phyloP scores from a whole-genome alignment of 2,329 filamentous ascomycete species.

The Botryosphaeria dothidea region DNA sequence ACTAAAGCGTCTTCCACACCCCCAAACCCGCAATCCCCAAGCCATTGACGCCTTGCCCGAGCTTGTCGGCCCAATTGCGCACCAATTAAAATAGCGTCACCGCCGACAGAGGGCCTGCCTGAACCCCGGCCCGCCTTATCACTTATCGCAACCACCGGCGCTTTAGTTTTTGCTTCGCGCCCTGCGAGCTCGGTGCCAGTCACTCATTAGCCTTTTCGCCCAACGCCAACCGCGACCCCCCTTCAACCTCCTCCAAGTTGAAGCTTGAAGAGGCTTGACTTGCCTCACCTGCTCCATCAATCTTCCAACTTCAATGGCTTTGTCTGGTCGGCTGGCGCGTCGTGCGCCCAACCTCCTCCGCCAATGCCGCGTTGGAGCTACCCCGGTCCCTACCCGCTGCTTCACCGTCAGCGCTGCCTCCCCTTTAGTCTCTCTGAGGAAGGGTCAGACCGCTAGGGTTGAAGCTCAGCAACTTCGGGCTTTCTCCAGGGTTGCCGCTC shows the following conservation, averaged over 20 bases:
- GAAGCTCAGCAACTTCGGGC: slow-evolving; percentile 37
- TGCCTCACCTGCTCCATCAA: slow-evolving; percentile 18
- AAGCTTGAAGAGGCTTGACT: slow-evolving; percentile 29
- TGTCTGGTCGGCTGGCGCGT: slow-evolving; percentile 44
- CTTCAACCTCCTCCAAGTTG: slow-evolving; percentile 12
- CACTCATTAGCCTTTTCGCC: slow-evolving; percentile 6
- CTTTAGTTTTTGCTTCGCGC: slow-evolving; percentile 17
- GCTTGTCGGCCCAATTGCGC: not conserved
- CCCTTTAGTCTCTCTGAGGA: slow-evolving; percentile 33
- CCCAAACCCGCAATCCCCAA: slow-evolving; percentile 14
- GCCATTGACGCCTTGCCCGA: slow-evolving; percentile 3
- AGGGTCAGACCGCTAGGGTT: slow-evolving; percentile 33
- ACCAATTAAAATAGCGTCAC: slow-evolving; percentile 10
- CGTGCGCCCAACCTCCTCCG: slow-evolving; percentile 37
- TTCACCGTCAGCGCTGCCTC: slow-evolving; percentile 35
- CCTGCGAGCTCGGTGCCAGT: not conserved
- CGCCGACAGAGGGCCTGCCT: not conserved
- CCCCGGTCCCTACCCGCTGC: slow-evolving; percentile 32
- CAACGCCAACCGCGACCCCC: not conserved
- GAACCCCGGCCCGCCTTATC: slow-evolving; percentile 15
- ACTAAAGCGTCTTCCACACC: slow-evolving; percentile 46
- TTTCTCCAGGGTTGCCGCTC: slow-evolving; percentile 38
- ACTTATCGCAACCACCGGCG: slow-evolving; percentile 17
- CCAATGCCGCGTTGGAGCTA: slow-evolving; percentile 33
- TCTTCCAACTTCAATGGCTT: slow-evolving; percentile 34